Conservation (phyloP, 331 rosid genomes). For the Pyracantha coccinea region DNA sequence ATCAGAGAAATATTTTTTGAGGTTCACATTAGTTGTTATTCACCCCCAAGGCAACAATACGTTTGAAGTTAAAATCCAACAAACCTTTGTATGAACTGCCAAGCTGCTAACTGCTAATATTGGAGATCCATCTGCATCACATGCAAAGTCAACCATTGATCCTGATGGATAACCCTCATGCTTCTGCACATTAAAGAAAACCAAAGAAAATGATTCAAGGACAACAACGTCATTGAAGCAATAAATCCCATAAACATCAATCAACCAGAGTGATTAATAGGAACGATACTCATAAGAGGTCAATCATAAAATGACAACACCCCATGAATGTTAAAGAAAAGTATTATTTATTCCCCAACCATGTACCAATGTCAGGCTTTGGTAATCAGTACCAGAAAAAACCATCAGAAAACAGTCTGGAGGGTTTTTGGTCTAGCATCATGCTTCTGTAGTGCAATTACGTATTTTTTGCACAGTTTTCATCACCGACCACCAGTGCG, state of each 20-base stretch:
- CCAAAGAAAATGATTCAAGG: slow-evolving; percentile 7
- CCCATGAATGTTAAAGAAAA: not conserved
- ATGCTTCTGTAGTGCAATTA: not conserved
- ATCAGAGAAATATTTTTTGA: not conserved
- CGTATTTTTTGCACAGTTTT: not conserved
- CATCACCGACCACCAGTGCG: not conserved
- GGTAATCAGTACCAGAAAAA: too few relatives aligned
- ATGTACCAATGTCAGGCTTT: not conserved
- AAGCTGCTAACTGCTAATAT: slow-evolving; percentile 84
- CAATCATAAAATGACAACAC: not conserved
- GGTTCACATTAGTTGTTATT: not conserved
- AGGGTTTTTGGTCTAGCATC: too few relatives aligned
- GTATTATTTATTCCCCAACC: not conserved
- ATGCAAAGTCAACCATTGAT: slow-evolving; percentile 84
- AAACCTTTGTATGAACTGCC: slow-evolving; percentile 78
- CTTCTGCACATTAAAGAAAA: slow-evolving; percentile 39
- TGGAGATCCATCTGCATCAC: slow-evolving; percentile 77
- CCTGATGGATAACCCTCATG: slow-evolving; percentile 85
- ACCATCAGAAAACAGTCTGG: too few relatives aligned
- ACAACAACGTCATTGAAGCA: not conserved
- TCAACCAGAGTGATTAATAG: not conserved
- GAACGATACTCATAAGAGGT: not conserved
- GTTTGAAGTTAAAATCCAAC: not conserved
- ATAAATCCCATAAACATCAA: slow-evolving; percentile 6
- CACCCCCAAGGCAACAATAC: too few relatives aligned